Evolutionary conservation across 2,329 filamentous ascomycete genomes (phyloP).

Genomic region (Curvularia eragrostidis): DNA sequence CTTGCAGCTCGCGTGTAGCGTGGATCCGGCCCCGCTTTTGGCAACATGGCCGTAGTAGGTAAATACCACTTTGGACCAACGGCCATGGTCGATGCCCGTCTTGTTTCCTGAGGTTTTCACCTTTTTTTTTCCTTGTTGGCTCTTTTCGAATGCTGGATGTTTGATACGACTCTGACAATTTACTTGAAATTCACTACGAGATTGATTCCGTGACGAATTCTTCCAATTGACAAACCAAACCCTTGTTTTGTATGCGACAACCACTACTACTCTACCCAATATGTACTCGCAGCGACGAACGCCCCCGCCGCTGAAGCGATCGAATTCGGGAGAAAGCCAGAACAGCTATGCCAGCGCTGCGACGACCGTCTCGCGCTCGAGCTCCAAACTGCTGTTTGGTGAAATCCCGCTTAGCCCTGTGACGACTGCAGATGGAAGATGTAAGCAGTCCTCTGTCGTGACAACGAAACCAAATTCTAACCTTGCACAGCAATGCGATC

Average conservation of each 20-base stretch:
- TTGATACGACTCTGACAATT: conserved; percentile 30
- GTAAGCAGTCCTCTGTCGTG: conserved; percentile 33
- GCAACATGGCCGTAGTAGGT: conserved; percentile 35
- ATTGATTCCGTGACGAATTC: conserved; percentile 20
- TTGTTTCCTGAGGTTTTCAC: conserved; percentile 33
- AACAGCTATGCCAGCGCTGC: conserved; percentile 43
- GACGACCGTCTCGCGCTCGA: conserved; percentile 47
- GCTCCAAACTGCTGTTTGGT: conserved; percentile 56
- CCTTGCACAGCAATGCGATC: conserved; percentile 50
- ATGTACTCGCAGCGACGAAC: conserved; percentile 46
- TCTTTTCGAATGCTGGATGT: conserved; percentile 26
- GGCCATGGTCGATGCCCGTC: conserved; percentile 29
- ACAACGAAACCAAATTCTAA: conserved; percentile 25
- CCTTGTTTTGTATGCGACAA: conserved; percentile 25
- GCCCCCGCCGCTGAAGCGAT: conserved; percentile 49
- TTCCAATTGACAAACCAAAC: neutral
- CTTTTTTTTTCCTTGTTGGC: conserved; percentile 14
- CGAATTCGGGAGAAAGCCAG: conserved; percentile 47
- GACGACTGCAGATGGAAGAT: conserved; percentile 46
- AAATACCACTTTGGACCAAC: conserved; percentile 38
- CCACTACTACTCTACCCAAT: conserved; percentile 15
- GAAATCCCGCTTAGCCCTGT: conserved; percentile 56
- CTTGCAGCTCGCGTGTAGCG: conserved; percentile 46
- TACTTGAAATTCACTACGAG: conserved; percentile 20
- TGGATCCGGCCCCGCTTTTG: conserved; percentile 27